Percentiles rank a stretch among this genome's conserved stretches.
Evolutionary conservation across 805 yeast genomes (phyloP).

Genomic region (Candida schatavii): DNA sequence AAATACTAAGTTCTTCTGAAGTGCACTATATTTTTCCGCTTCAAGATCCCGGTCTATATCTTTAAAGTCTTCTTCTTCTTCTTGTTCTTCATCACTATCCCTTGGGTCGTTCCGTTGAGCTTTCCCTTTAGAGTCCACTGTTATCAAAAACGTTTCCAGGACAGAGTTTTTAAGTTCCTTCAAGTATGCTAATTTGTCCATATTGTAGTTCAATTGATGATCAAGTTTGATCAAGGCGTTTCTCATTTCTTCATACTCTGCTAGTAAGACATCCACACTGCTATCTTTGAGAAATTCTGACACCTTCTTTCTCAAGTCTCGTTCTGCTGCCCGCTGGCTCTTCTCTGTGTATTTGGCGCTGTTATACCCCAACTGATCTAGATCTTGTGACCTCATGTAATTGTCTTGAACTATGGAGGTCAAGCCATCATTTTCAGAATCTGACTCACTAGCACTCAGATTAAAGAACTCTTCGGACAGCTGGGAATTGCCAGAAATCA

Average conservation of each 20-base stretch:
- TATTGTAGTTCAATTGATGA: conserved; percentile 21
- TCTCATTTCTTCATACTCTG: conserved; percentile 21
- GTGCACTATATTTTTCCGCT: conserved; percentile 3
- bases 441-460: conserved; percentile 2
- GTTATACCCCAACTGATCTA: conserved; percentile 9
- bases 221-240: conserved; percentile 14
- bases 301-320: conserved; percentile 1
- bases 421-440: conserved; percentile 9
- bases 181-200: conserved; percentile 29
- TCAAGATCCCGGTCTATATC: neutral
- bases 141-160: neutral
- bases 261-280: neutral
- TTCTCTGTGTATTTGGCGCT: neutral
- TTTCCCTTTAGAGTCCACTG: neutral
- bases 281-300: conserved; percentile 1
- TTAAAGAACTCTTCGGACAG: conserved; percentile 2
- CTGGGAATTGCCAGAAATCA: conserved; percentile 4
- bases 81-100: conserved; percentile 23
- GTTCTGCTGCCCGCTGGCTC: conserved; percentile 4
- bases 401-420: conserved; percentile 17
- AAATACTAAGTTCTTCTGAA: conserved; percentile 7
- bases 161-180: conserved; percentile 7
- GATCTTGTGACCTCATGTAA: conserved; percentile 8
- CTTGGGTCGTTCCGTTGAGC: neutral
- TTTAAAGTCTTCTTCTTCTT: neutral